Percentiles rank a stretch among this genome's conserved stretches.
phyloP scores from a whole-genome alignment of 208 protist genomes.

The Wallacemonas sp. region DNA sequence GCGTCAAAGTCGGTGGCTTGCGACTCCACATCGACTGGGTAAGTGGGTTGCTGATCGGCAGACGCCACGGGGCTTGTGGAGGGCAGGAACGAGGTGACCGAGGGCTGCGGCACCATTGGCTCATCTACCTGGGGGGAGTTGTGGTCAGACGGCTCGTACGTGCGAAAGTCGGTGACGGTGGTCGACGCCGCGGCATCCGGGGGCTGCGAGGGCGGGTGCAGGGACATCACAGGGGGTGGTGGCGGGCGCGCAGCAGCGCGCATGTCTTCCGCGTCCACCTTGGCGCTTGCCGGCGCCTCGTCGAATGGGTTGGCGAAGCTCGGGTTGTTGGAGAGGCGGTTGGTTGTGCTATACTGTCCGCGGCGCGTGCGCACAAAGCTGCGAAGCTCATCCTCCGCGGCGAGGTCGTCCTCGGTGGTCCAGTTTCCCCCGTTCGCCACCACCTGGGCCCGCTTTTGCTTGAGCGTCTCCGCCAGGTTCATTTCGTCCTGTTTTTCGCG shows the following conservation, averaged over 20 bases:
- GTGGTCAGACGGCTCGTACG: slow-evolving; percentile 4
- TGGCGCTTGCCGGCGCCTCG: neutral
- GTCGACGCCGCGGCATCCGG: slow-evolving; percentile 1
- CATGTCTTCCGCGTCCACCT: neutral
- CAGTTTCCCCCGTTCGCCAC: slow-evolving; percentile 30
- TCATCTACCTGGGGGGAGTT: neutral
- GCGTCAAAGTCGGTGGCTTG: slow-evolving; percentile 41
- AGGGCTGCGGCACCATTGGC: neutral
- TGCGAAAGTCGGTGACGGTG: slow-evolving; percentile 7
- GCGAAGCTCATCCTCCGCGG: slow-evolving; percentile 48
- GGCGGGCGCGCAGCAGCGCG: too few species aligned
- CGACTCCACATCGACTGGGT: slow-evolving; percentile 4
- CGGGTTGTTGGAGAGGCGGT: slow-evolving; percentile 27
- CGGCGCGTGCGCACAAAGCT: slow-evolving; percentile 34
- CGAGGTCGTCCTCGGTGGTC: slow-evolving; percentile 43
- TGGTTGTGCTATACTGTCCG: slow-evolving; percentile 22
- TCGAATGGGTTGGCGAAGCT: slow-evolving; percentile 51
- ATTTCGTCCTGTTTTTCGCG: slow-evolving; percentile 49
- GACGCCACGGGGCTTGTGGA: slow-evolving; percentile 3
- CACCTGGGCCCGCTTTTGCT: slow-evolving; percentile 23
- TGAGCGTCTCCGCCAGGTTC: slow-evolving; percentile 41
- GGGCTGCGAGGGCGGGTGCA: neutral
- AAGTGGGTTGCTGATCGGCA: slow-evolving; percentile 2
- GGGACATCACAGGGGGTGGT: neutral
- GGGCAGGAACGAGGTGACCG: slow-evolving; percentile 8